Conservation (phyloP, 768 basidiomycete genomes). For the Coprinellus micaceus region DNA sequence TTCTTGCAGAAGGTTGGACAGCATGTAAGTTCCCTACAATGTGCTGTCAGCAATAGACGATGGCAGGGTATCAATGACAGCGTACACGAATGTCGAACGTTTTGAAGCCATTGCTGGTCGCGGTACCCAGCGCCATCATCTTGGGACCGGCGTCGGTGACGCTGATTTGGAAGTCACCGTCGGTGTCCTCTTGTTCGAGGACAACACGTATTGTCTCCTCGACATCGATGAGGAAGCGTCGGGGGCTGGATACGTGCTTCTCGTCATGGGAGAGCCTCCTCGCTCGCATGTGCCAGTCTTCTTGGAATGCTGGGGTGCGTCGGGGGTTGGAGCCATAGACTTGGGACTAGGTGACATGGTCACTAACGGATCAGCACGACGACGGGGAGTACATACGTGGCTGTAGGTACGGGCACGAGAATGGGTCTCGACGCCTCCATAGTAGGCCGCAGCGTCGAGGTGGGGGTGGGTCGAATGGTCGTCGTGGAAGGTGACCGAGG, state of each 20-base stretch:
- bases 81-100: constrained; percentile 90
- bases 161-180: constrained; percentile 94
- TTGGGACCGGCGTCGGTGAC: constrained; percentile 96
- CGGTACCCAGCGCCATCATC: constrained; percentile 92
- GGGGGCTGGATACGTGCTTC: constrained; percentile 71
- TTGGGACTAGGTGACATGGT: constrained; percentile 49
- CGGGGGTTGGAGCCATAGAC: constrained; percentile 71
- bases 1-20: constrained; percentile 98
- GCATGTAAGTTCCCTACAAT: constrained; percentile 92
- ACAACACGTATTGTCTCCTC: constrained; percentile 97
- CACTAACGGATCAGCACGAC: constrained; percentile 4
- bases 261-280: constrained; percentile 92
- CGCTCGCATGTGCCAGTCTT: constrained; percentile 68
- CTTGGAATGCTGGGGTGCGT: constrained; percentile 67
- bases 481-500: constrained; percentile 64
- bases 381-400: constrained; percentile 48
- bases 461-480: constrained; percentile 52
- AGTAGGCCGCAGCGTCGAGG: constrained; percentile 76
- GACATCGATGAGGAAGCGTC: constrained; percentile 94
- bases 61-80: background rate
- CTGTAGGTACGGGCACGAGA: constrained; percentile 87
- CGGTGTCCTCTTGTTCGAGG: constrained; percentile 96
- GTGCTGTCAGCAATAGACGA: background rate
- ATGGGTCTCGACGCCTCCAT: constrained; percentile 74
- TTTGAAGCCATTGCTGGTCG: constrained; percentile 97